Evolutionary conservation across 2,329 filamentous ascomycete species (phyloP), one percentile per base, ranked within the genome.

Genomic region (Pseudogymnoascus sp.): DNA sequence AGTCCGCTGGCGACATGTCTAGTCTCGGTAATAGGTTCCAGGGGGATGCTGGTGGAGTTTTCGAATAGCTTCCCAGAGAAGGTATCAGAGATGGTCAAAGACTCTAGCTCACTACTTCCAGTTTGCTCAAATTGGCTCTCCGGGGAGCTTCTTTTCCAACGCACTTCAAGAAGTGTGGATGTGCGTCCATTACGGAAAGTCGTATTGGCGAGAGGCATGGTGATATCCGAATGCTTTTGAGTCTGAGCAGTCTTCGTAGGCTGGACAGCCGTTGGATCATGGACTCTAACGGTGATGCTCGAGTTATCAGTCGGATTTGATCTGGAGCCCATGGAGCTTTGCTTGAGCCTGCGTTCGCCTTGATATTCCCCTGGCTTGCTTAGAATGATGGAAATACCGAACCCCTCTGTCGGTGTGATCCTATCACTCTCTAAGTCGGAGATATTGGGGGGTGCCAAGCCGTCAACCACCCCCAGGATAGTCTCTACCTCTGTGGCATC

Each of bases 161-260:
- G 73, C 63, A 74, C 78, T 1, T 77, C 75, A 28, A 82, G 71
- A 6, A 90, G 74, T 1, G 85, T 89, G 1, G 86, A 86, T 1
- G 77, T 77, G 25, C 77, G 79, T 53, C 86, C 88, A 65, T 87
- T 93, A 40, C 86, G 83, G 71, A 95, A 95, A 5, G 91, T 77
- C 0, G 91, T 96, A 70, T 91, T 90, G 42, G 90, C 87, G 25
- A 95, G 77, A 1, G 90, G 90, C 1, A 93, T 64, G 5, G 80
- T 84, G 62, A 82, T 73, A 2, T 74, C 72, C n/a, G 59, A 18
- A 56, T 56, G 9, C 16, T 21, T 56, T 16, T 12, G 46, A 18
- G 2, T 56, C 25, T 11, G 49, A 21, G 3, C 11, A 14, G 9
- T 16, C 28, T 56, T 43, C 2, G 9, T 56, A 18, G 70, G 28